Percentiles rank a stretch among this genome's conserved stretches.
Evolutionary conservation across 2,329 filamentous ascomycete species (phyloP).

Genomic region (Trichoderma aggressivum): DNA sequence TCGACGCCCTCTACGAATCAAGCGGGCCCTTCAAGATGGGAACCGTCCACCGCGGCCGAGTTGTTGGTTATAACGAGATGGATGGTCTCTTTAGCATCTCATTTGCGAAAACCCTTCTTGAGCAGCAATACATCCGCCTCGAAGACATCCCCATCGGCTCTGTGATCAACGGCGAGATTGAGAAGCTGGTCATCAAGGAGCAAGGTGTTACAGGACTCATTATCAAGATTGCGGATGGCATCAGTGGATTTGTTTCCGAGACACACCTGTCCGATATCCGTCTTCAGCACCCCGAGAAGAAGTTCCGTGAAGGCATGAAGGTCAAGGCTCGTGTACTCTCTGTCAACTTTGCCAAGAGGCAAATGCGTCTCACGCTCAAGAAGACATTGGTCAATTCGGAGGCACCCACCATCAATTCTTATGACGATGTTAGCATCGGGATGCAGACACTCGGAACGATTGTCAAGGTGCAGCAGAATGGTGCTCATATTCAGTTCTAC

Average conservation of each 20-base stretch:
- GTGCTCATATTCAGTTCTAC: conserved; percentile 92
- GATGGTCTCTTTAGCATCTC: conserved; percentile 86
- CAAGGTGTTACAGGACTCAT: conserved; percentile 79
- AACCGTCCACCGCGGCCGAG: conserved; percentile 73
- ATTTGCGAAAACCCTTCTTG: conserved; percentile 74
- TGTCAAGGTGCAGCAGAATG: conserved; percentile 71
- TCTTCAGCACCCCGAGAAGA: conserved; percentile 91
- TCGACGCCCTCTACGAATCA: conserved; percentile 75
- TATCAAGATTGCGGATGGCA: conserved; percentile 78
- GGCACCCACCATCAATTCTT: conserved; percentile 71
- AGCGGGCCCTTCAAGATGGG: conserved; percentile 76
- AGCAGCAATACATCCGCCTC: conserved; percentile 85
- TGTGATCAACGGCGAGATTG: conserved; percentile 76
- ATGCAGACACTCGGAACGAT: conserved; percentile 83
- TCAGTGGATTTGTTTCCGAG: conserved; percentile 83
- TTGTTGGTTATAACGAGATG: conserved; percentile 81
- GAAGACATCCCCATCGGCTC: conserved; percentile 84
- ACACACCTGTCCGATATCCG: conserved; percentile 85
- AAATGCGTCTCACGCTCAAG: conserved; percentile 86
- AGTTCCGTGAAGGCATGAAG: conserved; percentile 81
- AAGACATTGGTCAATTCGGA: conserved; percentile 93
- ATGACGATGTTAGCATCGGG: conserved; percentile 69
- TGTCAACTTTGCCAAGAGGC: conserved; percentile 68
- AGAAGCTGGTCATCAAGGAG: conserved; percentile 76
- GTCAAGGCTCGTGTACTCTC: conserved; percentile 86